These are phyloP conservation scores for Russula lepida DNA, from an alignment of 768 basidiomycete species.

Conservation along the genomic window DNA sequence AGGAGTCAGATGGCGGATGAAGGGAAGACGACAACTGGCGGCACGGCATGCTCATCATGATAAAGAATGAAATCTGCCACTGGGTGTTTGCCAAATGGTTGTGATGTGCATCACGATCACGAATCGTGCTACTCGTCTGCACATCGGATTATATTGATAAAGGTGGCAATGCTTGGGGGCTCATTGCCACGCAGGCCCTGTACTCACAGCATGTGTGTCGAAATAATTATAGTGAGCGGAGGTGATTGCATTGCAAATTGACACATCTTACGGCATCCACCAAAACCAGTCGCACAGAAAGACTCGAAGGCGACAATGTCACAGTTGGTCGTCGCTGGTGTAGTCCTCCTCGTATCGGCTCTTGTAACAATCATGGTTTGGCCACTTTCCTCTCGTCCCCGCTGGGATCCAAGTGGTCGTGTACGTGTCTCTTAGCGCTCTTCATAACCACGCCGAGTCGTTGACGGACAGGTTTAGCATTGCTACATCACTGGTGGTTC, in stretches of 20 bases:
- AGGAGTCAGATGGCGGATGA: not conserved
- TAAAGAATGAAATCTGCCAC: not conserved
- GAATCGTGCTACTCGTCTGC: not conserved
- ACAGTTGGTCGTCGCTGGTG: not conserved
- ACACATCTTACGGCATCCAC: not conserved
- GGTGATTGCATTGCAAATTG: not conserved
- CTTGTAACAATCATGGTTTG: slow-evolving; percentile 10
- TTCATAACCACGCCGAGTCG: not conserved
- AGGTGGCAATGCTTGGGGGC: not conserved
- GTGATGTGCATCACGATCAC: not conserved
- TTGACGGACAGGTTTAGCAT: slow-evolving; percentile 41
- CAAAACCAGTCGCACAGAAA: not conserved
- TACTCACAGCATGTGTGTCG: too few relatives aligned
- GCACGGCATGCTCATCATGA: not conserved
- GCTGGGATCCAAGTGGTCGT: slow-evolving; percentile 26
- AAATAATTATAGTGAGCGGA: too few relatives aligned
- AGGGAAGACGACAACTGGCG: not conserved
- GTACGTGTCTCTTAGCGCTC: slow-evolving; percentile 6
- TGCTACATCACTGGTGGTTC: slow-evolving; percentile 82
- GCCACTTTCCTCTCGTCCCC: slow-evolving; percentile 23
- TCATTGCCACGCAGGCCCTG: too few relatives aligned
- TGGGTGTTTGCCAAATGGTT: not conserved
- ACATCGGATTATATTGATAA: not conserved
- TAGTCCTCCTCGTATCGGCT: not conserved
- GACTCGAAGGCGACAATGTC: not conserved